Conservation (phyloP, 1,284 basidiomycete species). For the Ustilago nuda region DNA sequence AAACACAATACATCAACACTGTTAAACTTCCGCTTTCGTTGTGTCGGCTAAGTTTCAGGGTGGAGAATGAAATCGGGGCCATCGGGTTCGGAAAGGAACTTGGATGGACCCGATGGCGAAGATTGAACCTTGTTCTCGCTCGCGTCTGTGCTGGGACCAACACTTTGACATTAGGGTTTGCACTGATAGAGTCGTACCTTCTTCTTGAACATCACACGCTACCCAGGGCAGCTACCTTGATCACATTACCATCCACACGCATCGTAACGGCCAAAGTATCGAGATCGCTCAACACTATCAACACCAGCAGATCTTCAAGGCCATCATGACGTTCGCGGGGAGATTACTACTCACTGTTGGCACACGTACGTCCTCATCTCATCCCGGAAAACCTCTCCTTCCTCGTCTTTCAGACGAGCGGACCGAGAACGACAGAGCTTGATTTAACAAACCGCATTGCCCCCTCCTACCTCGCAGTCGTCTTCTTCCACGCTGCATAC, state of each 20-base stretch:
- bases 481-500: constrained; percentile 60
- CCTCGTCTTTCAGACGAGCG: not conserved
- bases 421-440: not conserved
- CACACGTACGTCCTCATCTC: constrained; percentile 27
- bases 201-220: not conserved
- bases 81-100: not conserved
- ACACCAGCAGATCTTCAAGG: not conserved
- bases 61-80: not conserved
- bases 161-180: constrained; percentile 11
- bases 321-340: constrained; percentile 25
- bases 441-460: not conserved
- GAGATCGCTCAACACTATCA: not conserved
- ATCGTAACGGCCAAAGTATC: not conserved
- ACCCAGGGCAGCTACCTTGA: too few species aligned
- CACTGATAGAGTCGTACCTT: not conserved
- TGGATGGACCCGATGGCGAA: too few species aligned
- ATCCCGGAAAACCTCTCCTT: not conserved
- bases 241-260: too few species aligned
- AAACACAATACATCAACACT: not conserved
- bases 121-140: not conserved
- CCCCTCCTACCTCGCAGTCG: constrained; percentile 16
- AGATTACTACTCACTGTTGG: constrained; percentile 32
- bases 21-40: too few species aligned
- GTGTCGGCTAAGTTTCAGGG: constrained; percentile 4
- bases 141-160: constrained; percentile 32